Conservation (phyloP, 768 basidiomycete species). For the Kwoniella dendrophila region DNA sequence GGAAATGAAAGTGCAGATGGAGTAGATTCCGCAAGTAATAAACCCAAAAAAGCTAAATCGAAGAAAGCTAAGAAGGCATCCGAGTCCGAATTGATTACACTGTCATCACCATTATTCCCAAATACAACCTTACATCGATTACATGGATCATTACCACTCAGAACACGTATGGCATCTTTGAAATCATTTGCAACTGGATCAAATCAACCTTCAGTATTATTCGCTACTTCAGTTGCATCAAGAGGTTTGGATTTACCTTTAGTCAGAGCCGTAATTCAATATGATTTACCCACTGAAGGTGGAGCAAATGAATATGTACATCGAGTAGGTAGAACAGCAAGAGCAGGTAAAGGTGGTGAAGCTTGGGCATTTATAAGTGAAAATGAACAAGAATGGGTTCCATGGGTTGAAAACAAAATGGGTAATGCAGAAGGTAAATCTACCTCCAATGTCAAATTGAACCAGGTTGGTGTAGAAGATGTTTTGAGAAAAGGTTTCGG, state of each 20-base stretch:
- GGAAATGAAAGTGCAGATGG: conserved; percentile 43
- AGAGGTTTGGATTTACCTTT: conserved; percentile 93
- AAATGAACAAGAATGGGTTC: conserved; percentile 83
- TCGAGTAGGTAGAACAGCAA: conserved; percentile 93
- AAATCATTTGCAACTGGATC: conserved; percentile 68
- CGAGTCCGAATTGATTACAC: conserved; percentile 60
- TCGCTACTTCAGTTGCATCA: conserved; percentile 98
- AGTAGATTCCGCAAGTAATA: conserved; percentile 32
- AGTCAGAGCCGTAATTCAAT: conserved; percentile 92
- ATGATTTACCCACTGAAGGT: conserved; percentile 95
- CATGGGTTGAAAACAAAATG: conserved; percentile 86
- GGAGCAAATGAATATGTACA: conserved; percentile 96
- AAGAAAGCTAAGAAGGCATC: conserved; percentile 55
- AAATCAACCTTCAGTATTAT: conserved; percentile 66
- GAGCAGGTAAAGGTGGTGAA: conserved; percentile 92
- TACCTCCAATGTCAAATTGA: conserved; percentile 59
- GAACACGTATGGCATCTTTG: conserved; percentile 78
- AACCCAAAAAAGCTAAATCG: conserved; percentile 42
- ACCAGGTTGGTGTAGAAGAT: conserved; percentile 67
- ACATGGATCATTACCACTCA: conserved; percentile 86
- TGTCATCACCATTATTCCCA: conserved; percentile 75
- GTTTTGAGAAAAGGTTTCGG: conserved; percentile 82
- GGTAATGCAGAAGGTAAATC: conserved; percentile 58
- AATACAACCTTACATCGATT: conserved; percentile 79
- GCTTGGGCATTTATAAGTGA: conserved; percentile 91